Evolutionary conservation across 192 early-diverging fungal genomes (phyloP).

Genomic region (Coemansia sp.): DNA sequence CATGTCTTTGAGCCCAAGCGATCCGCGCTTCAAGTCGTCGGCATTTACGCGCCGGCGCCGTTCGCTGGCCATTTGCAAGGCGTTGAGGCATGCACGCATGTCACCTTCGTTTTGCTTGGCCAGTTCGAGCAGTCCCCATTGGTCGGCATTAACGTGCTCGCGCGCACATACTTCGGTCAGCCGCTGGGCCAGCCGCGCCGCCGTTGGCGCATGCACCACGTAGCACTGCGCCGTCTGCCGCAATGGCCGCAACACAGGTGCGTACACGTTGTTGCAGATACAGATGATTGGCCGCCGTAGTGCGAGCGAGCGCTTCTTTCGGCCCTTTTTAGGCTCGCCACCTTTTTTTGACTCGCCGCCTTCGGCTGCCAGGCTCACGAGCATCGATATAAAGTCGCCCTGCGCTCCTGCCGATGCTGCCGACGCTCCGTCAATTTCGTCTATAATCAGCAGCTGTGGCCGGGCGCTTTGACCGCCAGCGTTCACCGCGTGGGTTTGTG

Average conservation of each 20-base stretch:
- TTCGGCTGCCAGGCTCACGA: slow-evolving; percentile 54
- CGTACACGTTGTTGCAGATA: slow-evolving; percentile 97
- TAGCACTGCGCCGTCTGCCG: slow-evolving; percentile 73
- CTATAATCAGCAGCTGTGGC: slow-evolving; percentile 86
- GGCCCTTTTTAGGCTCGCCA: slow-evolving; percentile 3
- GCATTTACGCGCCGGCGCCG: slow-evolving; percentile 29
- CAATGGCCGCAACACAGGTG: slow-evolving; percentile 82
- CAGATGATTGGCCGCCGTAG: slow-evolving; percentile 93
- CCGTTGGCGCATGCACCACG: slow-evolving; percentile 67
- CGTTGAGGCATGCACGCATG: slow-evolving; percentile 84
- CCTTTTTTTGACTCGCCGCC: slow-evolving; percentile 45
- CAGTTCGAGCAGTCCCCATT: slow-evolving; percentile 72
- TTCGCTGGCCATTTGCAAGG: slow-evolving; percentile 63
- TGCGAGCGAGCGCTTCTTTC: slow-evolving; percentile 29
- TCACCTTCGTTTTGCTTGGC: slow-evolving; percentile 82
- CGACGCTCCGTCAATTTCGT: slow-evolving; percentile 86
- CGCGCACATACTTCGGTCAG: slow-evolving; percentile 77
- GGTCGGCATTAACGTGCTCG: slow-evolving; percentile 73
- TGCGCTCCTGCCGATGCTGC: slow-evolving; percentile 60
- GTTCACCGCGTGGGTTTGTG: slow-evolving; percentile 72
- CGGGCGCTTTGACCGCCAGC: slow-evolving; percentile 45
- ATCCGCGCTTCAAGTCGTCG: slow-evolving; percentile 52
- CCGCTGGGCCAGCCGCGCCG: slow-evolving; percentile 66
- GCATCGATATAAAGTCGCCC: slow-evolving; percentile 75
- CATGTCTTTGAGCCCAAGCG: slow-evolving; percentile 79